Percentiles rank a stretch among this genome's conserved stretches.
Evolutionary conservation across 345 rosid genomes (phyloP).

Genomic region (Raphanus sativus): DNA sequence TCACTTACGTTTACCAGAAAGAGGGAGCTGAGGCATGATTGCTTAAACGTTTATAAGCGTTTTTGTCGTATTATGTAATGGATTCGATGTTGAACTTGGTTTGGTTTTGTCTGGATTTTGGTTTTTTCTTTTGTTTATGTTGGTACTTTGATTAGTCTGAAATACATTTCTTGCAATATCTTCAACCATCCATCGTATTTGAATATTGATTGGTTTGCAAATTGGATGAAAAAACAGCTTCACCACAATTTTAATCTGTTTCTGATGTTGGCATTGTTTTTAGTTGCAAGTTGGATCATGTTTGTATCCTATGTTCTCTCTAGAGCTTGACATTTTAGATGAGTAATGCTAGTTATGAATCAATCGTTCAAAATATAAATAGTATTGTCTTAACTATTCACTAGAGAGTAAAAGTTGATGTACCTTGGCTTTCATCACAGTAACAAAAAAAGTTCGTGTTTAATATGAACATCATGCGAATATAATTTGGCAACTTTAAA

Average conservation of each 20-base stretch:
- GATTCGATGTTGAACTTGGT: neutral
- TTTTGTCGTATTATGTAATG: neutral
- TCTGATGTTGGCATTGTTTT: neutral
- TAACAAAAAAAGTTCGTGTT: too few species aligned
- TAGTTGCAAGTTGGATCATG: neutral
- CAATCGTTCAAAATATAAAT: too few species aligned
- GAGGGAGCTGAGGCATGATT: conserved; percentile 32
- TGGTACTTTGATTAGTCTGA: neutral
- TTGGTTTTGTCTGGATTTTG: neutral
- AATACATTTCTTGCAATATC: neutral
- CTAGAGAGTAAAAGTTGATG: neutral
- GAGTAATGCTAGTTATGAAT: neutral
- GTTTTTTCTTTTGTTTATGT: neutral
- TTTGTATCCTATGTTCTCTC: neutral
- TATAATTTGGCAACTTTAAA: too few species aligned
- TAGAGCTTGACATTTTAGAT: neutral
- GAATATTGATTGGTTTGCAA: neutral
- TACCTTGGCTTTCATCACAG: too few species aligned
- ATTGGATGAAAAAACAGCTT: neutral
- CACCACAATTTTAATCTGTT: too few species aligned
- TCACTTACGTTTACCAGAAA: conserved; percentile 39
- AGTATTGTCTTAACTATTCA: neutral
- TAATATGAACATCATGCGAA: neutral
- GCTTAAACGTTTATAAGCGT: neutral
- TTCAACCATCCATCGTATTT: neutral